Base-by-base conservation (phyloP, 1,284 basidiomycete genomes). In the Phlebopus sp. region DNA sequence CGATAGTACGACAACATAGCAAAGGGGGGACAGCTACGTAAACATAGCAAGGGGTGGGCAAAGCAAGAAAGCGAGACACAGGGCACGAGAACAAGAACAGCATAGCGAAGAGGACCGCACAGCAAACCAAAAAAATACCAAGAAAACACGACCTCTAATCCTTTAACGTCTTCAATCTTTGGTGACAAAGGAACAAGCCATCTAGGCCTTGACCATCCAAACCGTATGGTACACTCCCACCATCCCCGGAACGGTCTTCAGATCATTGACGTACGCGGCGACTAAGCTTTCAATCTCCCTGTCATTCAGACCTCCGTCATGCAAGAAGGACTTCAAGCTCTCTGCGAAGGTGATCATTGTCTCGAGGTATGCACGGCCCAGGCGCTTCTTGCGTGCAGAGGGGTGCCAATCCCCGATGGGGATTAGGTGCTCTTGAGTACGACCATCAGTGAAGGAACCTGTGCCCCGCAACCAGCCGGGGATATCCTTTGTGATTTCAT, bases 401-500 rank as follows among this genome's bases (percentile, higher is more conserved):
- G 35, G 36, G 46, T 63, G 69, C 78, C 78, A 81, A 9, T 67
- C 62, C 1, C 79, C 79, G 30, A 82, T 65, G 13, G 80, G 80
- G 47, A 81, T 67, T 51, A 59, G 55, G 52, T 67, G 59, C 9
- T 56, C 55, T 37, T 56, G 54, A 2, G 65, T 40, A 6, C 63
- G 56, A 40, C 77, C 67, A 17, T 71, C 62, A 1, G 52, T 55
- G 59, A 82, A 84, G 11, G 51, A 49, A 2, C 64, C 66, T 2
- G 66, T 67, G 2, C 57, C 53, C 0, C 49, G 37, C 9, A 84
- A 58, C 49, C 68, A 66, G 6, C 42, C 49, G 0, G 70, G 66
- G 37, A 82, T 61, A 4, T 50, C 46, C 14, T 46, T 42, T 0
- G 72, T 69, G 23, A 74, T 55, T 18, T 68, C 63, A 5, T 56